Conservation (phyloP, 139 green algal genomes). For the Chlorella sorokiniana region DNA sequence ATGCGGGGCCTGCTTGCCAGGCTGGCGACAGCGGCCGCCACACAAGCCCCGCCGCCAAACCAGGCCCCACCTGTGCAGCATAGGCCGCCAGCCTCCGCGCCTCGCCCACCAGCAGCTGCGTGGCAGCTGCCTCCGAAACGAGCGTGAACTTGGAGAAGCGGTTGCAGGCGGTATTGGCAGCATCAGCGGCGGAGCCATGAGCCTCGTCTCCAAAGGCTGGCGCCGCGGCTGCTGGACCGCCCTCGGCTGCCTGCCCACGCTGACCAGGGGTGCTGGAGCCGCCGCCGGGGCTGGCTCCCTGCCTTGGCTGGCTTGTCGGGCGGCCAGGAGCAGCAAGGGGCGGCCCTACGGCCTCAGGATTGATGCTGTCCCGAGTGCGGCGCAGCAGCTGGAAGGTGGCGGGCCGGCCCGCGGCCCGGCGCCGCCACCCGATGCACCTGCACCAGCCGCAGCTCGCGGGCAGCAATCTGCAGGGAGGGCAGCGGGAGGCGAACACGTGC, state of each 20-base stretch:
- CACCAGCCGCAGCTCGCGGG: slow-evolving; percentile 76
- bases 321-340: background rate
- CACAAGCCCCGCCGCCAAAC: background rate
- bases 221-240: too few relatives aligned
- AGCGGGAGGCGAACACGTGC: background rate
- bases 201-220: too few relatives aligned
- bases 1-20: too few relatives aligned
- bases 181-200: background rate
- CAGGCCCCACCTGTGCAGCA: slow-evolving; percentile 36
- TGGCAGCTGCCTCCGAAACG: slow-evolving; percentile 39
- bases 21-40: too few relatives aligned
- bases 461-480: slow-evolving; percentile 49
- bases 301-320: too few relatives aligned
- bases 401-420: slow-evolving; percentile 29
- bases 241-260: background rate
- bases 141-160: slow-evolving; percentile 80
- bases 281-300: background rate
- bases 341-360: slow-evolving; percentile 38
- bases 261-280: background rate
- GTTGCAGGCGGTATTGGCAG: slow-evolving; percentile 5
- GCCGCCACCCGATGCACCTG: slow-evolving; percentile 37
- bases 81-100: slow-evolving; percentile 63
- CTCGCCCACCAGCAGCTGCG: slow-evolving; percentile 55
- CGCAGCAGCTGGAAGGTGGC: slow-evolving; percentile 62
- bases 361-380: slow-evolving; percentile 51